Conservation (phyloP, 192 early-diverging fungal genomes). For the Linnemannia elongata region DNA sequence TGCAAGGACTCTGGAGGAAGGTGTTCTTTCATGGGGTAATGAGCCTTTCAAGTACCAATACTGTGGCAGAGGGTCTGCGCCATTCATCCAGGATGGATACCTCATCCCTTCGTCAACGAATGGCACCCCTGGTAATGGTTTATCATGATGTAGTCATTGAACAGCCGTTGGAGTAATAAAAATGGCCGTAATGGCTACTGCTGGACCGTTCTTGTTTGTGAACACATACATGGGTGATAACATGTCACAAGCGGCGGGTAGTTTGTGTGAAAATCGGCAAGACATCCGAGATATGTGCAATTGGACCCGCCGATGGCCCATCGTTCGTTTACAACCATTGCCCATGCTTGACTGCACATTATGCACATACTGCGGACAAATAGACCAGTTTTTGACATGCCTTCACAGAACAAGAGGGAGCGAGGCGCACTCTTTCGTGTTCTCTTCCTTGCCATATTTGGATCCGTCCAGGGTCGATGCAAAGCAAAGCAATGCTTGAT, state of each 20-base stretch:
- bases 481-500: not conserved
- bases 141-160: not conserved
- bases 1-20: constrained; percentile 68
- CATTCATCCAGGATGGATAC: constrained; percentile 28
- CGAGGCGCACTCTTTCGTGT: not conserved
- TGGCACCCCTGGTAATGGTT: not conserved
- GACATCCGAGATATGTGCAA: too few species aligned
- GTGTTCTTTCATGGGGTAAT: constrained; percentile 79
- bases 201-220: not conserved
- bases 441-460: not conserved
- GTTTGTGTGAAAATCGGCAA: not conserved
- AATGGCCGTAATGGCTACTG: not conserved
- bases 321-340: too few species aligned
- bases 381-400: too few species aligned
- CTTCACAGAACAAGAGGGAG: not conserved
- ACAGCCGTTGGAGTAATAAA: not conserved
- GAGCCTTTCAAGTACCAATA: constrained; percentile 61
- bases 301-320: too few species aligned
- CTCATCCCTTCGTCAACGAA: constrained; percentile 15
- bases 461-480: not conserved
- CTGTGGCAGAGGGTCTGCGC: constrained; percentile 19
- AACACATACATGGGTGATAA: not conserved
- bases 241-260: not conserved
- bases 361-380: too few species aligned
- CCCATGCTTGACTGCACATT: too few species aligned